Evolutionary conservation across 345 rosid genomes (phyloP).

Genomic region (Durio zibethinus): DNA sequence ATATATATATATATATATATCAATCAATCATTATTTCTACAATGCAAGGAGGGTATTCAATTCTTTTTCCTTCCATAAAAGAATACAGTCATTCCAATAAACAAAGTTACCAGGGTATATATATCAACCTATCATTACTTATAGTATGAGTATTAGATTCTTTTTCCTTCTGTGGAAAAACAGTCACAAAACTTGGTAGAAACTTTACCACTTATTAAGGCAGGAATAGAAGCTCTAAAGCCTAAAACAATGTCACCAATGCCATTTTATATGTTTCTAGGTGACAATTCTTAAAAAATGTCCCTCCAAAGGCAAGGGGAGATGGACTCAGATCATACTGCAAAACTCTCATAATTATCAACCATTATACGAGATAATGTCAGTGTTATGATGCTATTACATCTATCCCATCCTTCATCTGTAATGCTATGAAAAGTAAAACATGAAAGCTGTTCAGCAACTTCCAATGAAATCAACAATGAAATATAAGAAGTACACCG

Average conservation of each 20-base stretch:
- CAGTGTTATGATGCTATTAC: not conserved
- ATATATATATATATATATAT: too few species aligned
- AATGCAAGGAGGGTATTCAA: not conserved
- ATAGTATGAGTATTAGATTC: not conserved
- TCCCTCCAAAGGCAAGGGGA: not conserved
- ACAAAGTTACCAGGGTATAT: not conserved
- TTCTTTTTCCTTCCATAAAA: not conserved
- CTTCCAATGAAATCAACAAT: not conserved
- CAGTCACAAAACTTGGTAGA: not conserved
- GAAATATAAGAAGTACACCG: not conserved
- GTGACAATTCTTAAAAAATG: not conserved
- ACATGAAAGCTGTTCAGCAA: not conserved
- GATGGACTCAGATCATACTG: not conserved
- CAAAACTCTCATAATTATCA: not conserved
- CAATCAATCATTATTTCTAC: not conserved
- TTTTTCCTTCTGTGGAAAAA: not conserved
- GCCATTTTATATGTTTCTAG: not conserved
- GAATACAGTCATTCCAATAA: not conserved
- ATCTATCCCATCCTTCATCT: not conserved
- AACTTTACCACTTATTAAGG: not conserved
- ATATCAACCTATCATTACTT: constrained; percentile 1
- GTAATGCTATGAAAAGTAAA: not conserved
- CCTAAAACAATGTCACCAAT: not conserved
- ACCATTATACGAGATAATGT: not conserved
- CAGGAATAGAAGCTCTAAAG: not conserved